Evolutionary conservation across 2,329 filamentous ascomycete species (phyloP), one percentile per base, ranked within the genome.

Genomic region (Xylariomycetidae sp.): DNA sequence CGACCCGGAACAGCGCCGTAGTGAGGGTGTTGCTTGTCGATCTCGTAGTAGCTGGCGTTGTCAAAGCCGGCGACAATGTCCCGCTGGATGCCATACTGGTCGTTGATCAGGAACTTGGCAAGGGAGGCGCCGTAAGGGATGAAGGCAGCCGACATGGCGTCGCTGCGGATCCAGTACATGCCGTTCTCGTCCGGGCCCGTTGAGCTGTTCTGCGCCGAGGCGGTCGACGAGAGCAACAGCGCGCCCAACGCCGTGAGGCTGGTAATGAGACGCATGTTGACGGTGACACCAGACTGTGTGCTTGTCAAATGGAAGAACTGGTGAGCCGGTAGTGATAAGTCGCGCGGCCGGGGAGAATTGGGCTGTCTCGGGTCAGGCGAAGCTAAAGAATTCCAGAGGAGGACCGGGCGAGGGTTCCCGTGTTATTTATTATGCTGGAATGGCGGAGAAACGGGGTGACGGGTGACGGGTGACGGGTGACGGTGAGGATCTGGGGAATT

Each of bases 41-140:
- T 56, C 38, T 58, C 60, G 60, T 88, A 89, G 60, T 82, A 77
- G 32, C 65, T 75, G 28, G 83, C 82, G 52, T 87, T 87, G 62
- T 89, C 84, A 49, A 79, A 88, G 29, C 84, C 84, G 29, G 73
- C 70, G 1, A 89, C 76, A 31, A 89, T 65, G 52, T 89, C 84
- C 38, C 82, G 73, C 52, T 75, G 68, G 26, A 82, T 62, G 28
- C 82, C 82, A 45, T 80, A 68, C 47, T 75, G 74, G 57, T 87
- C 83, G 23, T 74, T 70, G 55, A 89, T 68, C 55, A 84, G 68
- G 32, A 89, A 65, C 52, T 87, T 82, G 37, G 80, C 72, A 49
- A 89, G 72, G 38, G 78, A 77, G 6, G 83, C 84, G 40, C 82
- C 84, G 49, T 88, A 88, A 1, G 81, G 70, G 28, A 88, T 79